A percentile compares a stretch with the other conserved stretches of the same genome.
Evolutionary conservation across 257 asterid species (phyloP).

Genomic region (Gynochthodes officinalis): DNA sequence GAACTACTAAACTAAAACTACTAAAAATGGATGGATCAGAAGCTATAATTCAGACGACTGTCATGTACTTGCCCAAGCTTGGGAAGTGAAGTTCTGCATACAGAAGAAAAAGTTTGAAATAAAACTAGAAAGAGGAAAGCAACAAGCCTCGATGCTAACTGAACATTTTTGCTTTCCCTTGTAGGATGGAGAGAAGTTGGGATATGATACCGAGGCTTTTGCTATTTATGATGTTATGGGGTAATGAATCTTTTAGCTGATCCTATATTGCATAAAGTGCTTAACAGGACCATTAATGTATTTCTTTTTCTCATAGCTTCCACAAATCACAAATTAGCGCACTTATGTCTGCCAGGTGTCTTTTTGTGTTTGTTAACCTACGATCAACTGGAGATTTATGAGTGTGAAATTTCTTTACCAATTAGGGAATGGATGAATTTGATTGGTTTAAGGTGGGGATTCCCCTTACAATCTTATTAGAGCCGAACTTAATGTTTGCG

Average conservation of each 20-base stretch:
- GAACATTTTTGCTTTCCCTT: constrained; percentile 13
- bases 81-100: neutral
- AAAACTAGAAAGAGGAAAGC: neutral
- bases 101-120: neutral
- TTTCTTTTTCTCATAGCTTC: neutral
- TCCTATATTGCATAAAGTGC: neutral
- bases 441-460: neutral
- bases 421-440: neutral
- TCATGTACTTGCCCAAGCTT: neutral
- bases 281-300: neutral
- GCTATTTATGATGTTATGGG: constrained; percentile 91
- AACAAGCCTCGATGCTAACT: constrained; percentile 1
- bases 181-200: constrained; percentile 89
- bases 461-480: neutral
- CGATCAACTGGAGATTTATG: neutral
- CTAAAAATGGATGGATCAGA: too few relatives aligned
- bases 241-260: constrained; percentile 33
- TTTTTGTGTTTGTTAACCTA: neutral
- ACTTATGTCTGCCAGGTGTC: neutral
- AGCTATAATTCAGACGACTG: too few relatives aligned
- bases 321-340: neutral
- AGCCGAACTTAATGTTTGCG: neutral
- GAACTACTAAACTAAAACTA: too few relatives aligned
- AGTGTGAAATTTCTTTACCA: too few relatives aligned
- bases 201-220: constrained; percentile 93